Evolutionary conservation across 371 early-diverging fungal genomes (phyloP).

Genomic region (Dipsacomyces acuminosporus): DNA sequence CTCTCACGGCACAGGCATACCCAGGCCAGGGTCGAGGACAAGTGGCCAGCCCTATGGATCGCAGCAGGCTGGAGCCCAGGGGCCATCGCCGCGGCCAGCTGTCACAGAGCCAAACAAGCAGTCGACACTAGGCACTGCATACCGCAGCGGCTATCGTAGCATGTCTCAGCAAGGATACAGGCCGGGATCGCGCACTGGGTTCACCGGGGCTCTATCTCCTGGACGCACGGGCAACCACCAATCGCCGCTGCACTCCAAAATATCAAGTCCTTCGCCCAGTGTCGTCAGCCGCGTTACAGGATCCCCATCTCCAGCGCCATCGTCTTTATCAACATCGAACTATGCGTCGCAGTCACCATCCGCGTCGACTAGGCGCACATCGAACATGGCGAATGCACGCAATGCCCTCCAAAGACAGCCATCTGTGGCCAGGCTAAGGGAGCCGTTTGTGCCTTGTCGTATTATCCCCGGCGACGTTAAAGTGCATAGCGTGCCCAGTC

Average conservation of each 20-base stretch:
- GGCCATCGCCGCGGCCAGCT: too few species aligned
- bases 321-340: background rate
- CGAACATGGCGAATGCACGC: slow-evolving; percentile 14
- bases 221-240: slow-evolving; percentile 7
- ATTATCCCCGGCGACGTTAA: slow-evolving; percentile 20
- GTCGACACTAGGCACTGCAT: slow-evolving; percentile 4
- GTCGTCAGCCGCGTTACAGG: background rate
- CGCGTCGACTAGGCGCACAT: background rate
- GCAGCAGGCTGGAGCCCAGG: too few species aligned
- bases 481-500: slow-evolving; percentile 27
- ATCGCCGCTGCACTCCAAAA: slow-evolving; percentile 7
- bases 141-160: slow-evolving; percentile 18
- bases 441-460: slow-evolving; percentile 22
- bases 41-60: background rate
- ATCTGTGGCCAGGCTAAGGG: slow-evolving; percentile 10
- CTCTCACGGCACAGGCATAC: background rate
- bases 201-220: slow-evolving; percentile 19
- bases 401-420: slow-evolving; percentile 14
- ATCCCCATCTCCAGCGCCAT: slow-evolving; percentile 10
- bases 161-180: slow-evolving; percentile 38
- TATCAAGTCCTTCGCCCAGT: background rate
- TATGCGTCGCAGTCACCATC: too few species aligned
- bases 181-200: slow-evolving; percentile 33
- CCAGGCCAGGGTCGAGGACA: background rate
- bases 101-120: slow-evolving; percentile 3